phyloP scores from a whole-genome alignment of 257 asterid species.

The Nyctanthes arbortristis region DNA sequence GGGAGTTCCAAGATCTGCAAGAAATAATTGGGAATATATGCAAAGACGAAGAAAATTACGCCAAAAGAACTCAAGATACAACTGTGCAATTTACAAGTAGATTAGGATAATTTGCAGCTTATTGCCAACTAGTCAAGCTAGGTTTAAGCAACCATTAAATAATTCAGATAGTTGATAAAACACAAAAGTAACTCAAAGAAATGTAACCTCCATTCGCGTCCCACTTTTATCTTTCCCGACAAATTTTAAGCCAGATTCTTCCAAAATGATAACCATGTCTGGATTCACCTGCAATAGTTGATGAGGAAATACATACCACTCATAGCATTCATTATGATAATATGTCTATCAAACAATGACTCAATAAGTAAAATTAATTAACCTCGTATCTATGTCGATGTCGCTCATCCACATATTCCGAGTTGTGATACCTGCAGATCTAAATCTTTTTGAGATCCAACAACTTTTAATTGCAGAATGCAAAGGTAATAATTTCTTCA shows the following conservation, averaged over 20 bases:
- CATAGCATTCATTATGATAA: slow-evolving; percentile 5
- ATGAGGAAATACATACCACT: slow-evolving; percentile 16
- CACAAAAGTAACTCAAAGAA: slow-evolving; percentile 15
- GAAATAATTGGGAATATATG: slow-evolving; percentile 18
- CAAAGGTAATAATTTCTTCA: neutral
- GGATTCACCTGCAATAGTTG: slow-evolving; percentile 79
- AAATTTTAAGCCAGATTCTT: slow-evolving; percentile 78
- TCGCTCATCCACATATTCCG: slow-evolving; percentile 77
- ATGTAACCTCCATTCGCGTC: slow-evolving; percentile 81
- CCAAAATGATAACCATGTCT: slow-evolving; percentile 57
- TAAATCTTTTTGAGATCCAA: slow-evolving; percentile 4
- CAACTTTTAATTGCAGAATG: slow-evolving; percentile 3
- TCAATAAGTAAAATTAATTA: slow-evolving; percentile 19
- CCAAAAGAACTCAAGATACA: slow-evolving; percentile 3
- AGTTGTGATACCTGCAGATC: slow-evolving; percentile 59
- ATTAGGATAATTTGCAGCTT: neutral
- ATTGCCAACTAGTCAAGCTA: neutral
- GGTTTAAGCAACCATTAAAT: neutral
- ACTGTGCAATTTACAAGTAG: neutral
- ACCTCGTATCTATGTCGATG: slow-evolving; percentile 99
- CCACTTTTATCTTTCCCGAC: slow-evolving; percentile 95
- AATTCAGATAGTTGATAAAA: neutral
- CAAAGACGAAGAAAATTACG: slow-evolving; percentile 15
- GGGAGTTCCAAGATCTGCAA: slow-evolving; percentile 75
- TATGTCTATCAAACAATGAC: slow-evolving; percentile 11